phyloP scores from a whole-genome alignment of 768 basidiomycete genomes.

The Lyophyllum atratum region DNA sequence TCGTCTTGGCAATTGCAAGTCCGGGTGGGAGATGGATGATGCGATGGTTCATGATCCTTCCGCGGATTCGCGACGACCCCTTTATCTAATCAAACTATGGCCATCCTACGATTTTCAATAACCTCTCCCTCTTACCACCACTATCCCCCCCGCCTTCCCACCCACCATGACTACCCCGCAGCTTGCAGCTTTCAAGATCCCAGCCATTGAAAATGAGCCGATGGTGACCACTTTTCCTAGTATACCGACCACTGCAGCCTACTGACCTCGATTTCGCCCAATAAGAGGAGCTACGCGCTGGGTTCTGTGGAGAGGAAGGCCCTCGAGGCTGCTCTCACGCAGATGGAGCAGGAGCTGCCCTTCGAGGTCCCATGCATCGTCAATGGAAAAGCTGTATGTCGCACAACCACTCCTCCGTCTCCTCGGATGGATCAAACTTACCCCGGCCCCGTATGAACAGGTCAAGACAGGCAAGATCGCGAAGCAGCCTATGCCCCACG shows the following conservation, averaged over 20 bases:
- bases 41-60: slow-evolving; percentile 16
- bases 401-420: background rate
- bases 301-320: slow-evolving; percentile 78
- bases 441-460: slow-evolving; percentile 36
- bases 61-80: slow-evolving; percentile 2
- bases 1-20: background rate
- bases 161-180: slow-evolving; percentile 67
- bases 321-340: slow-evolving; percentile 67
- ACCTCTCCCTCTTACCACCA: slow-evolving; percentile 1
- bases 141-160: slow-evolving; percentile 6
- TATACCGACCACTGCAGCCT: background rate
- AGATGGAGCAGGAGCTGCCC: slow-evolving; percentile 84
- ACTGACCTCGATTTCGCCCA: background rate
- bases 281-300: slow-evolving; percentile 72
- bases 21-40: background rate
- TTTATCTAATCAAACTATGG: slow-evolving; percentile 9
- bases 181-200: slow-evolving; percentile 85
- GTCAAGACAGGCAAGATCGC: slow-evolving; percentile 79
- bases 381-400: slow-evolving; percentile 80
- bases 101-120: slow-evolving; percentile 8
- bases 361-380: slow-evolving; percentile 94
- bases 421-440: background rate
- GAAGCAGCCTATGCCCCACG: slow-evolving; percentile 83
- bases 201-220: slow-evolving; percentile 88
- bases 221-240: slow-evolving; percentile 56